A percentile compares a stretch with the other conserved stretches of the same genome.
phyloP scores from a whole-genome alignment of 495 filamentous ascomycete species.

The Hyaloscypha finlandica region DNA sequence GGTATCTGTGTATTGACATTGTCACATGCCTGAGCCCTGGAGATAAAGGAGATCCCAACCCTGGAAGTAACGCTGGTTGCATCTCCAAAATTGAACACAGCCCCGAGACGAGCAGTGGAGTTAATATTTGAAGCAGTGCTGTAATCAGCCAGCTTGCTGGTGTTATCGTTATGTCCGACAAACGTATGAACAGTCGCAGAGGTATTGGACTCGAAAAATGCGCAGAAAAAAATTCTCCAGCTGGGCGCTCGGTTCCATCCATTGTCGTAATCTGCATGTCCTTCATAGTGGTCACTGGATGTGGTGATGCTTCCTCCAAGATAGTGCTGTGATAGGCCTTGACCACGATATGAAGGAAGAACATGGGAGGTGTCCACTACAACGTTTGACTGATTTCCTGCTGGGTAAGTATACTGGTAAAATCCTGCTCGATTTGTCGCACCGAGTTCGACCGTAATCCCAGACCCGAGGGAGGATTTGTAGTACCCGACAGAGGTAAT shows the following conservation, averaged over 20 bases:
- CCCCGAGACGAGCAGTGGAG: slow-evolving; percentile 42
- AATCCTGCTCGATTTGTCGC: slow-evolving; percentile 65
- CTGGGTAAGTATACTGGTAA: slow-evolving; percentile 62
- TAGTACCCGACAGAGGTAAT: slow-evolving; percentile 64
- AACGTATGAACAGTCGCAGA: slow-evolving; percentile 51
- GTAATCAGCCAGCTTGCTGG: slow-evolving; percentile 14
- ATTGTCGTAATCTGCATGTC: slow-evolving; percentile 66
- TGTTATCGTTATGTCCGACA: slow-evolving; percentile 41
- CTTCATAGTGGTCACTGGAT: slow-evolving; percentile 61
- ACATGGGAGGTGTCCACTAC: slow-evolving; percentile 74
- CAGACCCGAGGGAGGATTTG: slow-evolving; percentile 53
- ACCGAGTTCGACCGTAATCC: slow-evolving; percentile 60
- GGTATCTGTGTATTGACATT: slow-evolving; percentile 64
- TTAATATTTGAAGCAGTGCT: slow-evolving; percentile 27
- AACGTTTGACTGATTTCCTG: slow-evolving; percentile 47
- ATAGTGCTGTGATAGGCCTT: slow-evolving; percentile 65
- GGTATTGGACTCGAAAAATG: slow-evolving; percentile 52
- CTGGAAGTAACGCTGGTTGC: slow-evolving; percentile 53
- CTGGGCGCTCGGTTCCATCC: slow-evolving; percentile 51
- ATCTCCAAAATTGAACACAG: slow-evolving; percentile 42
- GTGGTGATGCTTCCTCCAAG: slow-evolving; percentile 62
- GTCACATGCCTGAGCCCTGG: slow-evolving; percentile 59
- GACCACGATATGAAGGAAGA: slow-evolving; percentile 60
- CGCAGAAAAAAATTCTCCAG: slow-evolving; percentile 74
- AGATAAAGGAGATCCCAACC: slow-evolving; percentile 74